Conservation (phyloP, 768 basidiomycete species). For the Boletus bicolor region DNA sequence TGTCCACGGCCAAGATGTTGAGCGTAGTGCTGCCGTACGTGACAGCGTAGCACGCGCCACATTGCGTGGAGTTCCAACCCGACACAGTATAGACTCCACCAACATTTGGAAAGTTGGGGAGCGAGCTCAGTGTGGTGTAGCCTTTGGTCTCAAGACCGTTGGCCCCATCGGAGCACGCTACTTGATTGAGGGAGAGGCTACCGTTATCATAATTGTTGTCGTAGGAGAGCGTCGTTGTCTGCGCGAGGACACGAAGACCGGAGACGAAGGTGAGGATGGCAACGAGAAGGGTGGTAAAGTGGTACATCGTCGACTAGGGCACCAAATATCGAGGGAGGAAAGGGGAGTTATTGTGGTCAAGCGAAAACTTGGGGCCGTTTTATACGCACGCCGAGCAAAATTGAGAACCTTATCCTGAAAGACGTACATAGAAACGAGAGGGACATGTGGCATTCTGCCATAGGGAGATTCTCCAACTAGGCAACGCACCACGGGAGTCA, state of each 20-base stretch:
- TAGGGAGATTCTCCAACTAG: neutral
- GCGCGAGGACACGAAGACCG: slow-evolving; percentile 19
- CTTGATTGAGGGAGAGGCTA: slow-evolving; percentile 23
- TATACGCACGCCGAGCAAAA: slow-evolving; percentile 12
- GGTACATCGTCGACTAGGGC: slow-evolving; percentile 24
- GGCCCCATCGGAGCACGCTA: slow-evolving; percentile 39
- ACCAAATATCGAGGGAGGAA: neutral
- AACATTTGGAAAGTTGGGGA: slow-evolving; percentile 37
- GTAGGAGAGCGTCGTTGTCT: slow-evolving; percentile 32
- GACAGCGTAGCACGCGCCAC: slow-evolving; percentile 32
- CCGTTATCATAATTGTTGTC: slow-evolving; percentile 37
- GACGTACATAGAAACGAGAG: neutral
- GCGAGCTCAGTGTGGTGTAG: slow-evolving; percentile 36
- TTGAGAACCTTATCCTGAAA: neutral
- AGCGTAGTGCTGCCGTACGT: slow-evolving; percentile 35
- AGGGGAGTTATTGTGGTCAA: neutral
- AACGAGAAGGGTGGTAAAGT: slow-evolving; percentile 15
- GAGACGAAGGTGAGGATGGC: slow-evolving; percentile 12
- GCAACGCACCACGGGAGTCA: neutral
- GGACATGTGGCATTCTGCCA: neutral
- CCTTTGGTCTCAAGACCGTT: slow-evolving; percentile 35
- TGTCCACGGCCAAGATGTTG: slow-evolving; percentile 55
- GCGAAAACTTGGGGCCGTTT: slow-evolving; percentile 4
- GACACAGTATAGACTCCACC: slow-evolving; percentile 29
- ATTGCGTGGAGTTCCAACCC: slow-evolving; percentile 23